Evolutionary conservation across 352 stramenopile species (phyloP).

Genomic region (Blastocystis sp.): DNA sequence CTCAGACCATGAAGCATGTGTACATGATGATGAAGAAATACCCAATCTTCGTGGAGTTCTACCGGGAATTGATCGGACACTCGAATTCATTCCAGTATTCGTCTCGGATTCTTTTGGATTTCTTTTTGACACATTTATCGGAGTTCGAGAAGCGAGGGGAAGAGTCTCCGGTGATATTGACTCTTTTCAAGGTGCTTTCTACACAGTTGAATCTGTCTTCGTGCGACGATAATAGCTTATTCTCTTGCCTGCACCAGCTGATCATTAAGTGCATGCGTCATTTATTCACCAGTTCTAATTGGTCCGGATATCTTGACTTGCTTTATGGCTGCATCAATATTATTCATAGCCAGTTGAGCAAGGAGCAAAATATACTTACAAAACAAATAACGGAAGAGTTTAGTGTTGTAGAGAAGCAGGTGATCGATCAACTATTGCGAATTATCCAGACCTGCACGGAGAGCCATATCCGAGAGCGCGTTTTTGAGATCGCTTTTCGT

Average conservation of each 20-base stretch:
- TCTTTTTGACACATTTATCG: not conserved
- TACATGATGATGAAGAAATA: constrained; percentile 18
- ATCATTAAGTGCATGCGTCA: not conserved
- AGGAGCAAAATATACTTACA: not conserved
- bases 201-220: constrained; percentile 17
- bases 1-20: not conserved
- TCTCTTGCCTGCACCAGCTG: not conserved
- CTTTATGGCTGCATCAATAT: constrained; percentile 42
- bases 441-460: constrained; percentile 8
- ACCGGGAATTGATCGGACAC: not conserved
- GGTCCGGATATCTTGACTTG: constrained; percentile 16
- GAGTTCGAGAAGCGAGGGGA: not conserved
- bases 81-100: not conserved
- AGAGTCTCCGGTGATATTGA: not conserved
- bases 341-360: not conserved
- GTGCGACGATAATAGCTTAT: not conserved
- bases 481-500: constrained; percentile 45
- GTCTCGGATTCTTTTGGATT: not conserved
- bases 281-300: not conserved
- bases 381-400: constrained; percentile 7
- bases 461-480: not conserved
- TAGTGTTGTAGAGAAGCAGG: not conserved
- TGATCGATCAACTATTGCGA: not conserved
- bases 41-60: constrained; percentile 44
- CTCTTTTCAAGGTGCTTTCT: not conserved